Conservation (phyloP, 768 basidiomycete genomes). For the Lactarius tabidus region DNA sequence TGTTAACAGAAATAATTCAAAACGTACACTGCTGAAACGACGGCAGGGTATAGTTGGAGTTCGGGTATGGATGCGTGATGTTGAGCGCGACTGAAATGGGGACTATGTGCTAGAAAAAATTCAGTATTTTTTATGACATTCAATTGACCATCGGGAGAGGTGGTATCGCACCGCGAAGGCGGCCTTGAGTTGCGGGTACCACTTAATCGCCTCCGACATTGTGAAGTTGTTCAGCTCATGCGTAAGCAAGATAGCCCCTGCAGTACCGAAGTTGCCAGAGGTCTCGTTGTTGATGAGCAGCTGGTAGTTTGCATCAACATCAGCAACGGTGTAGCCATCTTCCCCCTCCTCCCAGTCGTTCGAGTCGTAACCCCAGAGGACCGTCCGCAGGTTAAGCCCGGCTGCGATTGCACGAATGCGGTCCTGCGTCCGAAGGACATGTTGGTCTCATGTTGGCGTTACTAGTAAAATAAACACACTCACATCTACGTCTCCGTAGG, state of each 20-base stretch:
- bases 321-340: not conserved
- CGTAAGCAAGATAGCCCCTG: constrained; percentile 50
- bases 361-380: constrained; percentile 72
- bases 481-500: constrained; percentile 61
- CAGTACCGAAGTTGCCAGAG: constrained; percentile 9
- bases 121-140: not conserved
- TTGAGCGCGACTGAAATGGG: constrained; percentile 53
- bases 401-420: constrained; percentile 69
- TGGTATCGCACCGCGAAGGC: constrained; percentile 41
- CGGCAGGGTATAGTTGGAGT: constrained; percentile 41
- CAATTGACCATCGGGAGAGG: not conserved
- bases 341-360: constrained; percentile 55
- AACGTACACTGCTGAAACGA: constrained; percentile 47
- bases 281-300: constrained; percentile 15
- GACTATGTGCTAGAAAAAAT: constrained; percentile 37
- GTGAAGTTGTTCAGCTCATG: constrained; percentile 61
- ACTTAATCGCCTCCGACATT: constrained; percentile 56
- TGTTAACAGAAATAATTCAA: not conserved
- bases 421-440: constrained; percentile 33
- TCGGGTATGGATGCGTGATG: constrained; percentile 49
- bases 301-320: constrained; percentile 16
- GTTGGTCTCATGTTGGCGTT: not conserved
- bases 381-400: constrained; percentile 61
- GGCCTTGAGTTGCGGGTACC: constrained; percentile 41
- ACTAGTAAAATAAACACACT: not conserved